phyloP scores from a whole-genome alignment of 2,329 filamentous ascomycete species.

The Fusarium longipes region DNA sequence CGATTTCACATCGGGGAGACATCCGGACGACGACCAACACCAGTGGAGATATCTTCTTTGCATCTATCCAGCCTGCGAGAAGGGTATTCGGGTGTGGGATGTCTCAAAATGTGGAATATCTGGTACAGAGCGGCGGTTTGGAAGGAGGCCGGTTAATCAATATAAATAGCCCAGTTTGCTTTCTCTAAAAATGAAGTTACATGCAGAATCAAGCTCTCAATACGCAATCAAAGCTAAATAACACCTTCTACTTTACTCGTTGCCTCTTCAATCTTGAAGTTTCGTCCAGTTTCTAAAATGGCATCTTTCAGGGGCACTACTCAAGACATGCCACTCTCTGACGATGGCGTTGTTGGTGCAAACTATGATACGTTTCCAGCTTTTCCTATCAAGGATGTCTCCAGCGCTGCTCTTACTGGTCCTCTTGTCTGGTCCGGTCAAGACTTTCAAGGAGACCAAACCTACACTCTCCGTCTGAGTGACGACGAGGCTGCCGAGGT shows the following conservation, averaged over 20 bases:
- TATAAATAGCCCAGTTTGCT: slow-evolving; percentile 23
- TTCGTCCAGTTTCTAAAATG: slow-evolving; percentile 14
- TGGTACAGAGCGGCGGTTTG: slow-evolving; percentile 2
- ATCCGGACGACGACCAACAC: slow-evolving; percentile 19
- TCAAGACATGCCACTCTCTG: slow-evolving; percentile 17
- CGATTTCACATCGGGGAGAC: slow-evolving; percentile 19
- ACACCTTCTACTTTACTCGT: neutral
- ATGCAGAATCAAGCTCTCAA: neutral
- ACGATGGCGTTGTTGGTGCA: slow-evolving; percentile 11
- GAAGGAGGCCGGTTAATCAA: slow-evolving; percentile 14
- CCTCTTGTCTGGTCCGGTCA: slow-evolving; percentile 44
- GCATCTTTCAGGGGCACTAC: slow-evolving; percentile 17
- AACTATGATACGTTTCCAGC: slow-evolving; percentile 26
- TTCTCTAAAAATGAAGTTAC: slow-evolving; percentile 2
- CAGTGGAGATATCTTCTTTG: slow-evolving; percentile 7
- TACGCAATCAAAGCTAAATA: neutral
- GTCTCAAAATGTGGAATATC: slow-evolving; percentile 16
- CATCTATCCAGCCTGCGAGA: neutral
- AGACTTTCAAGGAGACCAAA: slow-evolving; percentile 29
- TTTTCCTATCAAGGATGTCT: slow-evolving; percentile 12
- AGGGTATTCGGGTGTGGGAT: slow-evolving; percentile 1
- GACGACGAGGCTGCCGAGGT: slow-evolving; percentile 34
- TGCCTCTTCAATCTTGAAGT: neutral
- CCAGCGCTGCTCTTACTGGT: slow-evolving; percentile 28
- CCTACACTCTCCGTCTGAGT: slow-evolving; percentile 34